Percentiles rank a stretch among this genome's conserved stretches.
Conservation (phyloP, 164 flowering plant genomes). For the Macadamia tetraphylla region DNA sequence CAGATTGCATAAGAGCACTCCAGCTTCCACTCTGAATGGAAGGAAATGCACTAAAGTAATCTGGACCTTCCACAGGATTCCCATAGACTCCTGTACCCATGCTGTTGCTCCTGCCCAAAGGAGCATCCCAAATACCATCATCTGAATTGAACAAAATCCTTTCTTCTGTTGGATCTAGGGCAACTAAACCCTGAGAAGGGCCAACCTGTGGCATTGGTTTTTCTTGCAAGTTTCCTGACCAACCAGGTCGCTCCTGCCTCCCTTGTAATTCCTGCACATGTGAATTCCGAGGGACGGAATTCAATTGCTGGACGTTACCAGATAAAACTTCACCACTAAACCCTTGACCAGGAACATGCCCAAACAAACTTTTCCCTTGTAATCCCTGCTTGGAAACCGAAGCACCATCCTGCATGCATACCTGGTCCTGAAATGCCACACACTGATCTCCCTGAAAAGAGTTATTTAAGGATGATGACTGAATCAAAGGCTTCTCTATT, state of each 20-base stretch:
- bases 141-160: constrained; percentile 58
- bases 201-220: constrained; percentile 28
- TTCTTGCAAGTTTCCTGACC: constrained; percentile 25
- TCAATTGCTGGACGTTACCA: constrained; percentile 32
- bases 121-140: constrained; percentile 51
- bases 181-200: constrained; percentile 31
- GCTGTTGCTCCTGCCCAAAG: constrained; percentile 28
- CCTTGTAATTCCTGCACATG: constrained; percentile 30
- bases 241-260: constrained; percentile 34
- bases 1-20: constrained; percentile 98
- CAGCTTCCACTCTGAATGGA: constrained; percentile 77
- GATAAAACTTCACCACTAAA: constrained; percentile 17
- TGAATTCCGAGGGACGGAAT: constrained; percentile 25
- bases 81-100: constrained; percentile 32
- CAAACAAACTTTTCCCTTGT: constrained; percentile 38
- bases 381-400: constrained; percentile 33
- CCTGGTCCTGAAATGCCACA: constrained; percentile 31
- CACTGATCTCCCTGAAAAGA: constrained; percentile 40
- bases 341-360: constrained; percentile 31
- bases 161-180: constrained; percentile 67
- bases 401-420: constrained; percentile 26
- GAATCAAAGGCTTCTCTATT: constrained; percentile 34
- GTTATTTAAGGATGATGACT: constrained; percentile 31
- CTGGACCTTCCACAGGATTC: constrained; percentile 31
- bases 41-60: constrained; percentile 34